Evolutionary conservation across 148 eudicot species (phyloP).

Genomic region (Euryodendron excelsum): DNA sequence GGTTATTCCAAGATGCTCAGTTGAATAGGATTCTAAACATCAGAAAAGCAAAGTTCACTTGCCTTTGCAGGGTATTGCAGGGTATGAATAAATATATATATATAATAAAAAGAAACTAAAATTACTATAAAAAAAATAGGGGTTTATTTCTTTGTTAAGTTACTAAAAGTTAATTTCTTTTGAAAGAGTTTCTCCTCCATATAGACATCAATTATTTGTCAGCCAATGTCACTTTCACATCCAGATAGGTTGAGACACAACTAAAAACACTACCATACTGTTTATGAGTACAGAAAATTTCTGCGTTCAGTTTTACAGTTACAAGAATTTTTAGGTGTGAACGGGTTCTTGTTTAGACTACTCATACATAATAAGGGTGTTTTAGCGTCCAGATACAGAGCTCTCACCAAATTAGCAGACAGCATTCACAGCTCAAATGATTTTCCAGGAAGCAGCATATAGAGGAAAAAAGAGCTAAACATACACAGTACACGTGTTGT

Average conservation of each 20-base stretch:
- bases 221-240: neutral
- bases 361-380: no score
- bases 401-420: no score
- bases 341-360: no score
- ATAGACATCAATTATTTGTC: neutral
- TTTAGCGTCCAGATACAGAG: no score
- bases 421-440: neutral
- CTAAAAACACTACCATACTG: no score
- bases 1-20: neutral
- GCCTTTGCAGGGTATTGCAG: no score
- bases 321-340: no score
- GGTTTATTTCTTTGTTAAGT: neutral
- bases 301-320: no score
- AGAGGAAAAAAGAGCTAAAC: neutral
- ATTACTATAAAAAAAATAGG: neutral
- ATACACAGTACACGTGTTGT: neutral
- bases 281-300: no score
- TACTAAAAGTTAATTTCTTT: neutral
- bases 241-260: neutral
- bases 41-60: neutral
- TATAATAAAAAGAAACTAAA: neutral
- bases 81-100: neutral
- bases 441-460: neutral
- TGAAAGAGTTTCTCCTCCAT: neutral
- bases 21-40: neutral